Base-by-base conservation (phyloP, 2,329 filamentous ascomycete genomes). In the Simplicillium aogashimaense region DNA sequence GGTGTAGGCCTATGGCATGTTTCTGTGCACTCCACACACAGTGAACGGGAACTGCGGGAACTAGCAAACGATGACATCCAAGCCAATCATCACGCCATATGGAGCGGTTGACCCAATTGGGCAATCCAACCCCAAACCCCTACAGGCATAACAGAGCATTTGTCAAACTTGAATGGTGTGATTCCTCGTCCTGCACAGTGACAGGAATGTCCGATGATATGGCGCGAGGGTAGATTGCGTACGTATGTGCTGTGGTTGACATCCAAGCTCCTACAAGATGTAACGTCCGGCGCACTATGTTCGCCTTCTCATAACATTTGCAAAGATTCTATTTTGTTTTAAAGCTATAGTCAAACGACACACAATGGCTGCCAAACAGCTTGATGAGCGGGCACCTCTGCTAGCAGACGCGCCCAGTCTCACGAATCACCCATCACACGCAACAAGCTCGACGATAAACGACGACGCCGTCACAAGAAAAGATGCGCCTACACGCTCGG, bases 401-500 rank as follows among this genome's bases (percentile, higher is more conserved):
- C 37, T 43, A 3, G 16, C 41, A 16, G 41, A 39, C 20, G 13
- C 33, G 13, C 7, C 36, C 15, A 20, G 11, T 11, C 28, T 12
- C n/a, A 7, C 17, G n/a, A 17, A 35, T 15, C 15, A n/a, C n/a
- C 33, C 3, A n/a, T 13, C 18, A 12, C 16, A 18, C 14, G 5
- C 36, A 4, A 6, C 33, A 14, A 18, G 16, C 13, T 13, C n/a
- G 2, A 30, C 35, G 8, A 28, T 29, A 29, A 31, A 14, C 13
- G 40, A 43, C 14, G 34, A 35, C 4, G 33, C 36, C 3, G n/a
- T 36, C 15, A 36, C 41, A 7, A 36, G 10, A 16, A 43, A 43
- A 6, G 41, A 43, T 17, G 37, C 16, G n/a, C 47, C 43, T 2
- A 42, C 43, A 1, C 48, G 57, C 8, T 44, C 54, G 1, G 31